Evolutionary conservation across 1,284 basidiomycete genomes (phyloP), one percentile per base, ranked within the genome.

Genomic region (Coniferiporia weirii): DNA sequence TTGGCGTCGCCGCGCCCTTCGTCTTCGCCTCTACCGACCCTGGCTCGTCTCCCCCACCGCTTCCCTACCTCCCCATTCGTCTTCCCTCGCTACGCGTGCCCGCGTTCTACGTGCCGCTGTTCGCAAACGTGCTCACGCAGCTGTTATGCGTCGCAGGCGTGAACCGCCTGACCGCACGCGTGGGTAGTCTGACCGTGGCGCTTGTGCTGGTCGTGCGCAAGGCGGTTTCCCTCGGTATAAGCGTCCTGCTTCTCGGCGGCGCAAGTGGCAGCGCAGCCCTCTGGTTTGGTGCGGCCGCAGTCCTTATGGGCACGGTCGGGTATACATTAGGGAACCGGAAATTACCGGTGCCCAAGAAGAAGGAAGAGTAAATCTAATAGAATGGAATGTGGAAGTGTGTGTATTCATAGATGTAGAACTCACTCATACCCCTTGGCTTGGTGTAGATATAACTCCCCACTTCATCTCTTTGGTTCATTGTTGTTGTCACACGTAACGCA

Each of bases 121-220:
- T 80, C 4, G 71, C 90, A 34, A 97, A 96, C 72, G 88, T 94
- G 3, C 64, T 89, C 38, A 97, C 94, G 0, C 93, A 96, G 69
- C 79, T 95, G 1, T 63, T 96, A 13, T 98, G 95, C 71, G 87
- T 92, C n/a, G 79, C 91, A 1, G 95, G 95, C 43, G 95, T 97
- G 47, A 88, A 98, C 69, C 79, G 91, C 43, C 79, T 98, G 59
- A 95, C 93, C 0, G 81, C 83, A 1, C 79, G 82, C 46, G 91
- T 95, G 3, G 87, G 84, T 49, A 82, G 87, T 6, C 79, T 96
- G 9, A 91, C 86, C 0, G 94, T 97, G 35, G 95, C 93, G 10
- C 84, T 98, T 56, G 80, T 96, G 13, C 79, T 97, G 53, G 93
- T 93, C 44, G 84, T 98, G 19, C 82, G 95, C 54, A 98, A 98